Evolutionary conservation across 441 rosid genomes (phyloP), one percentile per base, ranked within the genome.

Genomic region (Adansonia rubrostipa): DNA sequence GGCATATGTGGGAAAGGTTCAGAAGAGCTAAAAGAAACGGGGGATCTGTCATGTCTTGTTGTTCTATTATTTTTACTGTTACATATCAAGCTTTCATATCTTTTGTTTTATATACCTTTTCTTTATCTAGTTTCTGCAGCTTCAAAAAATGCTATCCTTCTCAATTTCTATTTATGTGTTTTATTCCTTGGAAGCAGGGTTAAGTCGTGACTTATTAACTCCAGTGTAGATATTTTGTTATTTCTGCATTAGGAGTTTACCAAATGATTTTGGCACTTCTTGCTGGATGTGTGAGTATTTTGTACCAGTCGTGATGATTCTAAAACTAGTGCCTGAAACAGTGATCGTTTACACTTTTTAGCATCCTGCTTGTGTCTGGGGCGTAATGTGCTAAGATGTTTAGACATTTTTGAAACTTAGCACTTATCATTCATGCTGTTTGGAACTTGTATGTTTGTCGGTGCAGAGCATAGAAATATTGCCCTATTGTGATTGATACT

Each of bases 1-100:
- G 95, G 95, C 93, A 1, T 91, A 91, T 53, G 90, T 89, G 84
- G 95, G 86, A 72, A 91, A 91, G 82, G 79, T 82, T 77, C 89
- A 85, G 84, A 89, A 90, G 87, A 84, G 79, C 85, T 81, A 81
- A 85, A 80, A 75, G 83, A 82, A 83, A 76, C 73, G 44, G 73
- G 76, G 36, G 36, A 33, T 33, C 36, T 58, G 71, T 73, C 61
- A 24, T 42, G 14, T 68, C 61, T 80, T 73, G 63, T 45, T 40
- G 50, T 40, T 47, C 22, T 7, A 47, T 74, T 56, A 64, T 5
- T 57, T 76, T 65, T 73, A 28, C 54, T 9, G 53, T 74, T 64
- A 58, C 17, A 71, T 75, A 47, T 54, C 28, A 67, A 75, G 74
- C 79, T 60, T 9, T 33, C 58, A 3, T 62, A 61, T 62, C 42